Conservation (phyloP, 495 filamentous ascomycete species). For the Hyaloscypha variabilis region DNA sequence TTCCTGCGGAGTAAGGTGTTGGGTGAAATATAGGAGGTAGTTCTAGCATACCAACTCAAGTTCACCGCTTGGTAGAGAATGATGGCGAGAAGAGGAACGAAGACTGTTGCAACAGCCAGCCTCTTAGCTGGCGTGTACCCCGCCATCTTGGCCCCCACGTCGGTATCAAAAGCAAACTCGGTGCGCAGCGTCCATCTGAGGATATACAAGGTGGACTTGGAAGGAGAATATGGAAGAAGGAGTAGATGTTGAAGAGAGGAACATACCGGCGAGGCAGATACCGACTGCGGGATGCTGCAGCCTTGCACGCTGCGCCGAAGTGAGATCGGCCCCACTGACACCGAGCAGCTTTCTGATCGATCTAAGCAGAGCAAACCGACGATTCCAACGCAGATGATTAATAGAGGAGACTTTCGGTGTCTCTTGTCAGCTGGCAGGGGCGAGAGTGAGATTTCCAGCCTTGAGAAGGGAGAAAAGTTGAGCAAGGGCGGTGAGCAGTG, state of each 20-base stretch:
- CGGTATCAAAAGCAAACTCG: not conserved
- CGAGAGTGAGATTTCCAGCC: not conserved
- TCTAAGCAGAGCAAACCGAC: not conserved
- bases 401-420: not conserved
- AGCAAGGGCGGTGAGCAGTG: not conserved
- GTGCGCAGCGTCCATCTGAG: not conserved
- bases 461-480: not conserved
- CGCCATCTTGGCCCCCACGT: slow-evolving; percentile 18
- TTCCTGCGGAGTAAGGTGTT: not conserved
- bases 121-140: slow-evolving; percentile 6
- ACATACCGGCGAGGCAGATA: no score
- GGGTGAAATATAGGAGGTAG: not conserved
- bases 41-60: slow-evolving; percentile 19
- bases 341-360: not conserved
- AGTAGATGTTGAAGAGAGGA: not conserved
- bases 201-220: not conserved
- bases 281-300: slow-evolving; percentile 7
- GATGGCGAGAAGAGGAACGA: slow-evolving; percentile 30
- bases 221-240: not conserved
- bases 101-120: slow-evolving; percentile 14
- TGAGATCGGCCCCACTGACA: not conserved
- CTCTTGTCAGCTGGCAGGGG: not conserved
- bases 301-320: slow-evolving; percentile 8
- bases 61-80: slow-evolving; percentile 29
- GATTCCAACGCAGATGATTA: not conserved